Conservation (phyloP, 108 stramenopile species). For the Discostella pseudostelligera region DNA sequence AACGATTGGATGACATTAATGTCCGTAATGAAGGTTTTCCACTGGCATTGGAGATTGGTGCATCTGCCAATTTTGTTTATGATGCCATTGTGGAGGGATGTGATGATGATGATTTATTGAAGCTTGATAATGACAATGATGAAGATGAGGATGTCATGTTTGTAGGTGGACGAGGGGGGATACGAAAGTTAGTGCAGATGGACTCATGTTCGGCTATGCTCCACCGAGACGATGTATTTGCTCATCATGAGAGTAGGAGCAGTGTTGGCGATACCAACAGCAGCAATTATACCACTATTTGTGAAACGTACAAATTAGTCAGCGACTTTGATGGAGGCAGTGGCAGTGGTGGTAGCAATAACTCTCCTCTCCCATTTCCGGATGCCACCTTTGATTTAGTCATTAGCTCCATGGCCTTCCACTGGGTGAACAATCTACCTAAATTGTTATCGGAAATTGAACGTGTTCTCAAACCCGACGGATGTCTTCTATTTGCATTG, state of each 20-base stretch:
- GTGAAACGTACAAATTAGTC: slow-evolving; percentile 66
- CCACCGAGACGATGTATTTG: slow-evolving; percentile 50
- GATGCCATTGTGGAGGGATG: slow-evolving; percentile 45
- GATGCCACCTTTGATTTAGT: slow-evolving; percentile 94
- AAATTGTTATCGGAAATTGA: slow-evolving; percentile 67
- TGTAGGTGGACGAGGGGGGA: slow-evolving; percentile 80
- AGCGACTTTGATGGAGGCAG: slow-evolving; percentile 58
- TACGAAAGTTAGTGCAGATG: slow-evolving; percentile 75
- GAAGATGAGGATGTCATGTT: slow-evolving; percentile 49
- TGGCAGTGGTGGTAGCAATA: too few relatives aligned
- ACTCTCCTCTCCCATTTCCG: slow-evolving; percentile 68
- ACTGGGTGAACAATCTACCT: slow-evolving; percentile 97
- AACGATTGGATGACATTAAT: slow-evolving; percentile 82
- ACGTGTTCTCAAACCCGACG: slow-evolving; percentile 93
- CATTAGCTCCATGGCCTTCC: slow-evolving; percentile 80
- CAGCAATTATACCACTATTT: slow-evolving; percentile 34
- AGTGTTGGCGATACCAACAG: slow-evolving; percentile 2
- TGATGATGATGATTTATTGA: slow-evolving; percentile 1
- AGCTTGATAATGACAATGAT: slow-evolving; percentile 42
- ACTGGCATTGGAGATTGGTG: slow-evolving; percentile 78
- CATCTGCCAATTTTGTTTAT: slow-evolving; percentile 64
- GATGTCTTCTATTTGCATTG: slow-evolving; percentile 94
- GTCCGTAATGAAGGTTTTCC: slow-evolving; percentile 67
- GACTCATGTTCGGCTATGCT: slow-evolving; percentile 74
- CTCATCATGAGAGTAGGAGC: not conserved